Percentiles rank a stretch among this genome's conserved stretches.
Conservation (phyloP, 73 alveolate species). For the Paramecium biaurelia region DNA sequence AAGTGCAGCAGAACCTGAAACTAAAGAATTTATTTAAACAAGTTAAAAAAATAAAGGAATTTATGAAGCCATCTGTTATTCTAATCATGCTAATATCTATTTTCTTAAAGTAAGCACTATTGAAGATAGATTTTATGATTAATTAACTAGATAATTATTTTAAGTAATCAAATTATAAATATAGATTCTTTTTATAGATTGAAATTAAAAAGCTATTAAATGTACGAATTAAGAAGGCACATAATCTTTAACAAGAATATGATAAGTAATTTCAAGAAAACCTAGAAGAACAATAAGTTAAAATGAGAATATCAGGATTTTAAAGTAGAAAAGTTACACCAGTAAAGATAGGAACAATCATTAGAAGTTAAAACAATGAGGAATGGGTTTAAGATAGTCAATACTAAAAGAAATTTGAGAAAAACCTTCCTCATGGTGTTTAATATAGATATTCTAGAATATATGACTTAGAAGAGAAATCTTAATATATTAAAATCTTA, state of each 20-base stretch:
- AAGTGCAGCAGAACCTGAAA: constrained; percentile 10
- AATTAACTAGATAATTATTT: neutral
- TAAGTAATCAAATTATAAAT: neutral
- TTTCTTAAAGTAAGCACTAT: neutral
- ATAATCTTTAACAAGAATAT: neutral
- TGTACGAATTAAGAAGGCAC: constrained; percentile 22
- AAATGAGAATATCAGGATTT: neutral
- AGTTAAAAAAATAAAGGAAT: neutral
- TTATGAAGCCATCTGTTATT: constrained; percentile 19
- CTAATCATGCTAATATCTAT: neutral
- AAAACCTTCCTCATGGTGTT: neutral
- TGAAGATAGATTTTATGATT: constrained; percentile 14
- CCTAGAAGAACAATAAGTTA: neutral
- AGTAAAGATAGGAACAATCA: neutral
- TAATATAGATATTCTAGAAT: neutral
- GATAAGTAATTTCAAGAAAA: neutral
- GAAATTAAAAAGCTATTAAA: neutral
- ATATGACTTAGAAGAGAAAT: neutral
- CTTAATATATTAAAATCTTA: neutral
- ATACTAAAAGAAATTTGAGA: neutral
- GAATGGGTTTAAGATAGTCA: neutral
- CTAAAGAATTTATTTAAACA: neutral
- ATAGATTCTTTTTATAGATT: constrained; percentile 7
- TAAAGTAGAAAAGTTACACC: neutral
- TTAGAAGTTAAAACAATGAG: neutral